Base-by-base conservation (phyloP, 257 asterid genomes). In the Gynochthodes officinalis region DNA sequence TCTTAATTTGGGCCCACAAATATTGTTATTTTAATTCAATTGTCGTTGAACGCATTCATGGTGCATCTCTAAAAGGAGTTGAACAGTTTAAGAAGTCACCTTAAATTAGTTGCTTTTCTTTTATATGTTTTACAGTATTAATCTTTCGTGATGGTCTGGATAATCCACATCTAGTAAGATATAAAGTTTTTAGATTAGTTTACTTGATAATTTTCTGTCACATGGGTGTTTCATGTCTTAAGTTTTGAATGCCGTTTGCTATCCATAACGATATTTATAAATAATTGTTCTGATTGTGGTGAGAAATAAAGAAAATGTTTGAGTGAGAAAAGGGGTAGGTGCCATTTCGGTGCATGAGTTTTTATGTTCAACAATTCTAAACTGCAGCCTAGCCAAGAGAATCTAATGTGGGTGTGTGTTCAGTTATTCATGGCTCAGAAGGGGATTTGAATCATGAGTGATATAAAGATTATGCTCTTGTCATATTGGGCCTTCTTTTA, bases 1-100 rank as follows among this genome's bases (percentile, higher is more conserved):
- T 50, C 63, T 48, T 42, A 28, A 67, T 52, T 73, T 79, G 89
- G 87, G 78, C 80, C 88, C 90, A 79, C 84, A 25, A 8, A 42
- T 73, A 59, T 64, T 74, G 67, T 76, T 52, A 14, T 74, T 81
- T 74, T 78, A 21, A 54, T 65, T 69, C 37, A 67, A 67, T 78
- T 77, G 64, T 71, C 82, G 59, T 75, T 75, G 40, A 67, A 71
- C 79, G 61, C 73, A 72, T 76, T 74, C 78, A 33, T 43, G 66
- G 54, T 71, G n/a, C 11, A 27, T 15, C 3, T 70, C 6, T 8
- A 69, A n/a, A 76, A 42, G 64, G 64, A 53, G 44, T 52, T 7
- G n/a, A n/a, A n/a, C n/a, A n/a, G 27, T 10, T 40, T 42, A 64
- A 63, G 35, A 61, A 37, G 55, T 70, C n/a, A 48, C n/a, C 16